Conservation (phyloP, 2,329 filamentous ascomycete genomes). For the Cordyceps cateniannulata region DNA sequence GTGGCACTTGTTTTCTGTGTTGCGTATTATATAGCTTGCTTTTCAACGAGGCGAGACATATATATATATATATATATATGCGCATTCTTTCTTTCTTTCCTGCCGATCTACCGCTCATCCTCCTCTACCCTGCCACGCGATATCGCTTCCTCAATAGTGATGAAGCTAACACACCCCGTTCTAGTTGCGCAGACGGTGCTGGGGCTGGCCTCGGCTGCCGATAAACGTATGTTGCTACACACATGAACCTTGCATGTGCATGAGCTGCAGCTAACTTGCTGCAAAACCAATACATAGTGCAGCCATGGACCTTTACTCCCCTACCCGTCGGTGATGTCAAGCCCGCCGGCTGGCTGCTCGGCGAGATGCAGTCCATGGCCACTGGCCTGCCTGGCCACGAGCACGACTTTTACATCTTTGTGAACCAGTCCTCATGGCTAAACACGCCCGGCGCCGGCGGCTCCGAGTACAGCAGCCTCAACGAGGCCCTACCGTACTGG, state of each 20-base stretch:
- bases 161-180: conserved; percentile 4
- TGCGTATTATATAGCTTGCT: not conserved
- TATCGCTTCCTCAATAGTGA: not conserved
- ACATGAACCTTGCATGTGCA: not conserved
- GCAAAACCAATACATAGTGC: not conserved
- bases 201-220: not conserved
- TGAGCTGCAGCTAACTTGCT: not conserved
- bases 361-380: conserved; percentile 42
- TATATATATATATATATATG: not conserved
- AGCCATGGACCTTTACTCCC: conserved; percentile 12
- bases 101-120: not conserved
- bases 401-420: conserved; percentile 47
- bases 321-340: conserved; percentile 43
- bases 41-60: not conserved
- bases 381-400: conserved; percentile 47
- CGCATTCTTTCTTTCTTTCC: too few relatives aligned
- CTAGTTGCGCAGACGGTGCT: conserved; percentile 12
- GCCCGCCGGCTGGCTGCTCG: conserved; percentile 44
- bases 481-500: conserved; percentile 54
- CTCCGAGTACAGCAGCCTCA: conserved; percentile 47
- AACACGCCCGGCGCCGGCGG: conserved; percentile 28
- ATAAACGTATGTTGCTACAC: conserved; percentile 4
- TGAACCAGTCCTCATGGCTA: conserved; percentile 43
- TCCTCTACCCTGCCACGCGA: not conserved
- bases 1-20: not conserved